Conservation (phyloP, 805 yeast genomes). For the Dipodascus albidus region DNA sequence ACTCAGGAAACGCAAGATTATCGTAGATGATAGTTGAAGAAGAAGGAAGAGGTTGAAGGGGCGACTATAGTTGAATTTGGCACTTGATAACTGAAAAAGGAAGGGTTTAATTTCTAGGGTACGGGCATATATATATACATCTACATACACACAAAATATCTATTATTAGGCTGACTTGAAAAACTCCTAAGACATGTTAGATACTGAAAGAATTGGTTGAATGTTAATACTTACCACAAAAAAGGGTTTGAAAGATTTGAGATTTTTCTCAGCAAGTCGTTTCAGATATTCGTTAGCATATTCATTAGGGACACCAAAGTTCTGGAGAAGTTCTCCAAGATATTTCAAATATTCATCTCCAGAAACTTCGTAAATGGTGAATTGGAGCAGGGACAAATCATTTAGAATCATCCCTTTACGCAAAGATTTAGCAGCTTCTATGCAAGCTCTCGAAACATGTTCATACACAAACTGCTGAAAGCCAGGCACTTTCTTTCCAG, state of each 20-base stretch:
- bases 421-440: conserved; percentile 81
- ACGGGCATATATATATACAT: neutral
- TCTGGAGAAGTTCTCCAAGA: conserved; percentile 39
- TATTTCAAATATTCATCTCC: conserved; percentile 39
- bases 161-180: neutral
- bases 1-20: neutral
- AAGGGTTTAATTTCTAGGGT: conserved; percentile 1
- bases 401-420: conserved; percentile 62
- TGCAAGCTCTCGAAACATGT: conserved; percentile 52
- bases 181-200: conserved; percentile 1
- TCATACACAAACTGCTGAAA: conserved; percentile 57
- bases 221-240: conserved; percentile 29
- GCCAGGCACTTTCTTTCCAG: conserved; percentile 50
- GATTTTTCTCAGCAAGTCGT: conserved; percentile 42
- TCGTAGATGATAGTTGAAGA: too few species aligned
- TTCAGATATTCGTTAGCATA: conserved; percentile 51
- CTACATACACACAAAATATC: neutral
- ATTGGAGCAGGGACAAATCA: conserved; percentile 63
- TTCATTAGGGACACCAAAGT: conserved; percentile 46
- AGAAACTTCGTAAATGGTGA: conserved; percentile 42
- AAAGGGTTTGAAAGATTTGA: conserved; percentile 60
- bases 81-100: neutral
- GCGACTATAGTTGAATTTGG: neutral
- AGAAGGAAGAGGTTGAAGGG: neutral
- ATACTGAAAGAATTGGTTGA: neutral